Base-by-base conservation (phyloP, 495 filamentous ascomycete genomes). In the Darksidea phi region DNA sequence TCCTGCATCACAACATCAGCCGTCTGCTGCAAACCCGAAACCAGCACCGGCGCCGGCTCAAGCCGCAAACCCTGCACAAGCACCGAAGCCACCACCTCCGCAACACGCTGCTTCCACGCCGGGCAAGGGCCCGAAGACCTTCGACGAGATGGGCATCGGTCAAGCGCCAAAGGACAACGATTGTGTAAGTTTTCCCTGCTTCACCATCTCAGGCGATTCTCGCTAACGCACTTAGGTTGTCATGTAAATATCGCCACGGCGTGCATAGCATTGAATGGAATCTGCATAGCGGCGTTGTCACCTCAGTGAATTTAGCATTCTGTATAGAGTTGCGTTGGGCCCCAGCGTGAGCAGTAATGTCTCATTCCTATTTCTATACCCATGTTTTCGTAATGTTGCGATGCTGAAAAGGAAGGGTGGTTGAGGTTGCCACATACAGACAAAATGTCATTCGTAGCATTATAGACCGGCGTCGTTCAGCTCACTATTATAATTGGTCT, bases 101-200 rank as follows among this genome's bases (percentile, higher is more conserved):
- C 75, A 13, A 69, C 70, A 42, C 41, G 57, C 59, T 51, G 23
- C 59, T 26, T 54, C 66, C 32, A 45, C 59, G 24, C 82, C 85
- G 18, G 84, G 86, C 48, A 88, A 90, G 71, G 94, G 95, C 10
- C 94, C 94, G 3, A 90, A 95, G 72, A 98, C 94, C 2, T 98
- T 98, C 71, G 93, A 97, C 70, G 91, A 93, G 70, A 98, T 98
- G 94, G 93, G 93, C 53, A 90, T 98, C 64, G 88, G 90, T 13
- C 79, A 82, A 65, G 85, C 79, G 26, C 88, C 90, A 72, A 81
- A 87, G 59, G 88, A 95, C 34, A 82, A 81, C 62, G 93, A 97
- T 73, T 98, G 94, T 74, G 94, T 96, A 86, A 84, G 92, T 81
- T 38, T 63, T 50, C 32, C n/a, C 41, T 17, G 6, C 32, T 55